Base-by-base conservation (phyloP, 2,329 filamentous ascomycete species). In the Simplicillium sp. region DNA sequence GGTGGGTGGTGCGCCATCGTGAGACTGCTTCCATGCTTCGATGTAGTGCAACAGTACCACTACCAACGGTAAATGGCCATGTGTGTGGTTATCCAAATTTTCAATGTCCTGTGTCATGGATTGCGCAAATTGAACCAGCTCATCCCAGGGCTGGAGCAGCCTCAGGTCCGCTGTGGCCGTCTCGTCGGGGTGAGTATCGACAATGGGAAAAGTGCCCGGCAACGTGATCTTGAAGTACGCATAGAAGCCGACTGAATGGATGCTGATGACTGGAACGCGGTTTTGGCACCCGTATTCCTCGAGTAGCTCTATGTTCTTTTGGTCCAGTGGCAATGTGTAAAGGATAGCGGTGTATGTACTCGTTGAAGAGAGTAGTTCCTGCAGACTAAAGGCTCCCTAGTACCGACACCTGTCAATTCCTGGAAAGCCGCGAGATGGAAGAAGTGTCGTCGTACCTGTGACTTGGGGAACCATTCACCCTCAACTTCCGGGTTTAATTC, bases 401-500 rank as follows among this genome's bases (percentile, higher is more conserved):
- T 15, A 29, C 7, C 14, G 34, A 38, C n/a, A n/a, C 34, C 38
- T 17, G 14, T 17, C 17, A 11, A 17, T 29, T 34, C n/a, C 34
- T 20, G 42, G 38, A 31, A 37, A 40, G 37, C 35, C 11, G 32
- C 25, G 15, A 29, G 36, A 20, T 42, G 41, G 31, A 43, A 4
- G 5, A 13, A 15, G 18, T 45, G 18, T 34, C 12, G 3, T 29
- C 54, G 57, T 29, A 67, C 71, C 55, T 70, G 54, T 34, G 60
- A 52, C 47, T 70, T 68, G 13, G 75, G 73, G 46, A 68, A 72
- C 71, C 78, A 90, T 53, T 82, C 71, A 7, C 89, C 90, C 44
- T 84, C 64, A 2, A 96, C 92, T 54, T 97, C 92, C 3, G 89
- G 88, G 55, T 98, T 98, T 45, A 98, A 70, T 61, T 98, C 94